Evolutionary conservation across 164 flowering plant species (phyloP).

Genomic region (Protea cynaroides): DNA sequence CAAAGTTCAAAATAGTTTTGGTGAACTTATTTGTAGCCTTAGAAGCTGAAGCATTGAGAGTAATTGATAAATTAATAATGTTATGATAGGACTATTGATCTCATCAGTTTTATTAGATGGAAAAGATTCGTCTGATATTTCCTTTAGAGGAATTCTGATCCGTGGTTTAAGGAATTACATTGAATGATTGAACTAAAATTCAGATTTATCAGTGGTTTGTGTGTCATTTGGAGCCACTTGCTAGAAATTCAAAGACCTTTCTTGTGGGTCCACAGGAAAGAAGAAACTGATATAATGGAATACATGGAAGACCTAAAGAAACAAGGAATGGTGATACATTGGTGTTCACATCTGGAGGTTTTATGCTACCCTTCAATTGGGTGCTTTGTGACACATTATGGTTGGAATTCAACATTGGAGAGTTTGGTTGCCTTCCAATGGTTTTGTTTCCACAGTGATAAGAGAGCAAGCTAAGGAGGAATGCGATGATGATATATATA

Average conservation of each 20-base stretch:
- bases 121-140: slow-evolving; percentile 2
- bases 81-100: slow-evolving; percentile 46
- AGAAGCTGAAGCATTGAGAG: slow-evolving; percentile 17
- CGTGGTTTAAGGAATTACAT: background rate
- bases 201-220: slow-evolving; percentile 8
- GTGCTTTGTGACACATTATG: slow-evolving; percentile 10
- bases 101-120: slow-evolving; percentile 35
- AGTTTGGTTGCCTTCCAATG: background rate
- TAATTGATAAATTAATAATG: slow-evolving; percentile 8
- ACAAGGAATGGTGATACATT: slow-evolving; percentile 6
- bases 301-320: background rate
- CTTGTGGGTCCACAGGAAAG: slow-evolving; percentile 24
- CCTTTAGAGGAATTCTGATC: background rate
- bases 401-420: slow-evolving; percentile 11
- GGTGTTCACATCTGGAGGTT: slow-evolving; percentile 10
- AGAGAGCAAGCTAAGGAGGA: slow-evolving; percentile 6
- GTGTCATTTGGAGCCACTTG: slow-evolving; percentile 16
- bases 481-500: slow-evolving; percentile 8
- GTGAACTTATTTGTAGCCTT: slow-evolving; percentile 43
- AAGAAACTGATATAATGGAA: background rate
- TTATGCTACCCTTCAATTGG: slow-evolving; percentile 4
- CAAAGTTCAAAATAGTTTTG: slow-evolving; percentile 26
- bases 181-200: slow-evolving; percentile 9
- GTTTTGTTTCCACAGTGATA: slow-evolving; percentile 3
- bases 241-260: slow-evolving; percentile 10